Conservation (phyloP, 1,284 basidiomycete species). For the Pyrrhoderma noxium region DNA sequence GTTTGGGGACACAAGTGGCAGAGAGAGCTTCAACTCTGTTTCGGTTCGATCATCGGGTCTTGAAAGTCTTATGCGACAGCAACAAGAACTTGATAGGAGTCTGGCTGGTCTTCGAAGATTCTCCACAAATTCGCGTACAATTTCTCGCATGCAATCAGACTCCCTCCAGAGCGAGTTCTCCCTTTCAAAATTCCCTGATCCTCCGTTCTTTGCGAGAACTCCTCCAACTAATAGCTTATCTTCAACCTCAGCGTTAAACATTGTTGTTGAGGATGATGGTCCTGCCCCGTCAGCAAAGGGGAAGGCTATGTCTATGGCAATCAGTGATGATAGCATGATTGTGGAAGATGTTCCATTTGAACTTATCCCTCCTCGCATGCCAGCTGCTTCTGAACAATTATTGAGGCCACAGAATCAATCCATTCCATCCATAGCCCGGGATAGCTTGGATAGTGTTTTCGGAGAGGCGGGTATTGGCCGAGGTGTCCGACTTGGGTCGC, state of each 20-base stretch:
- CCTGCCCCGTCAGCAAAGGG: constrained; percentile 2
- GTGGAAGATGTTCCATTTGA: constrained; percentile 22
- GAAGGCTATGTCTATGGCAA: constrained; percentile 6
- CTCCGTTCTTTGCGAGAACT: constrained; percentile 33
- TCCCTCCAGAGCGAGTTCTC: constrained; percentile 56
- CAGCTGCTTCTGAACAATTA: constrained; percentile 20
- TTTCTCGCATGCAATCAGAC: constrained; percentile 24
- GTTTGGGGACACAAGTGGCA: background rate
- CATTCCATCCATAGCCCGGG: constrained; percentile 29
- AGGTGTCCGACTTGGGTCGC: constrained; percentile 32
- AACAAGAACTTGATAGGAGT: constrained; percentile 56
- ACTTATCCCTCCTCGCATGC: constrained; percentile 25
- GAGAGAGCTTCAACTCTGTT: constrained; percentile 11
- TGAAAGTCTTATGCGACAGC: constrained; percentile 51
- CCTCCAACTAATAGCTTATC: constrained; percentile 5
- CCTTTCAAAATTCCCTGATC: constrained; percentile 60
- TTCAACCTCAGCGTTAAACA: background rate
- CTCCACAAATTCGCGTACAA: constrained; percentile 25
- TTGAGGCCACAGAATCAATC: constrained; percentile 23
- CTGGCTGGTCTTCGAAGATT: constrained; percentile 51
- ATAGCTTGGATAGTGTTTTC: constrained; percentile 26
- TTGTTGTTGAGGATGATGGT: constrained; percentile 1
- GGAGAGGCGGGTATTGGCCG: constrained; percentile 21
- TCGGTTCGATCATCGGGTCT: constrained; percentile 29
- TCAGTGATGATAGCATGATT: constrained; percentile 14